Conservation (phyloP, 306 rosid genomes). For the Bauhinia variegata region DNA sequence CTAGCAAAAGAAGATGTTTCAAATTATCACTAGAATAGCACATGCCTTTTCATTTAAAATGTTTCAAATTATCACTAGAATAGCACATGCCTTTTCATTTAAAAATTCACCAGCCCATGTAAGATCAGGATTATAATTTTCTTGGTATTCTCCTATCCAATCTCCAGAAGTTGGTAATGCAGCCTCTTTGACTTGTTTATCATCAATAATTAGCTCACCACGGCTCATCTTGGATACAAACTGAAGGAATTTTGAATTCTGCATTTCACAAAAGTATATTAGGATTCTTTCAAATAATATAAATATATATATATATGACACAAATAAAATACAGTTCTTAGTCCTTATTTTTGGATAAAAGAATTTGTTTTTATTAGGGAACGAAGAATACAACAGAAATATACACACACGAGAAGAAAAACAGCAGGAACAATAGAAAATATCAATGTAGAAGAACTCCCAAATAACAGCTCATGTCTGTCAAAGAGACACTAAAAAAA, state of each 20-base stretch:
- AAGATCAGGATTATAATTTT: slow-evolving; percentile 57
- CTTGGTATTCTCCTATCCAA: slow-evolving; percentile 88
- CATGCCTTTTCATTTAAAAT: slow-evolving; percentile 56
- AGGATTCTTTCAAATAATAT: no score
- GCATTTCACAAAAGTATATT: slow-evolving; percentile 43
- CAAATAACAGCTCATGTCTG: no score
- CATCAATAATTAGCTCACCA: slow-evolving; percentile 89
- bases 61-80: slow-evolving; percentile 23
- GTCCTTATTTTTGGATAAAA: no score
- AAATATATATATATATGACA: no score
- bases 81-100: slow-evolving; percentile 48
- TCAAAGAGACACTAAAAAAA: no score
- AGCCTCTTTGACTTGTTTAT: slow-evolving; percentile 82
- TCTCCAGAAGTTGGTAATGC: slow-evolving; percentile 66
- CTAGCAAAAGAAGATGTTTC: slow-evolving; percentile 29
- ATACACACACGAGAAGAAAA: no score
- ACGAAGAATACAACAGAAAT: no score
- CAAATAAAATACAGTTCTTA: no score
- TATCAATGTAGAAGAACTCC: no score
- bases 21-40: slow-evolving; percentile 19
- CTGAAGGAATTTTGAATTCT: slow-evolving; percentile 96
- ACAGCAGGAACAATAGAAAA: no score
- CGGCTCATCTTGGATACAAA: slow-evolving; percentile 98
- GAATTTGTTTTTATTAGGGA: no score
- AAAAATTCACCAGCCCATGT: slow-evolving; percentile 89